Percentiles rank a stretch among this genome's conserved stretches.
These are phyloP conservation scores for Rosa rugosa DNA, from an alignment of 306 rosid genomes.

Conservation along the genomic window DNA sequence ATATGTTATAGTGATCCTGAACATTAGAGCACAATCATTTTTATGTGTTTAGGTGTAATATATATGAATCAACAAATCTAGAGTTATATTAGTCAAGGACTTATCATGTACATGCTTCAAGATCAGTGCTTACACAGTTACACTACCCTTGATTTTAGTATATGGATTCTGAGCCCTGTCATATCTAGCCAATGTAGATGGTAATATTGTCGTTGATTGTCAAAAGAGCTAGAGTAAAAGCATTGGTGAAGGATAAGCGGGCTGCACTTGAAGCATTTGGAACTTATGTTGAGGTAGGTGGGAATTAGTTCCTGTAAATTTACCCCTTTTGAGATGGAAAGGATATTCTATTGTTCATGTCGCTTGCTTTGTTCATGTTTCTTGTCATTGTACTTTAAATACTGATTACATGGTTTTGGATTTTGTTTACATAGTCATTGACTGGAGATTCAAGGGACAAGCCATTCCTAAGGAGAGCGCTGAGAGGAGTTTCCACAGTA, in stretches of 20 bases:
- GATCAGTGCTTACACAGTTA: not conserved
- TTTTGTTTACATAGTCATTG: slow-evolving; percentile 54
- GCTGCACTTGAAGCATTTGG: slow-evolving; percentile 95
- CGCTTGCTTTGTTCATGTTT: slow-evolving; percentile 5
- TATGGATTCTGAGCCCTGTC: slow-evolving; percentile 33
- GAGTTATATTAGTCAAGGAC: not conserved
- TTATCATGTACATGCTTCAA: not conserved
- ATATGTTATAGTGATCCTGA: too few species aligned
- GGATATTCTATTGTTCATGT: not conserved
- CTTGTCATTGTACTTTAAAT: slow-evolving; percentile 5
- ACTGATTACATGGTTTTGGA: slow-evolving; percentile 29
- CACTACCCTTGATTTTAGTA: slow-evolving; percentile 13
- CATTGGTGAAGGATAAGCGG: slow-evolving; percentile 81
- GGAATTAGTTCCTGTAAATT: not conserved
- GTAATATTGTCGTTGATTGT: slow-evolving; percentile 86
- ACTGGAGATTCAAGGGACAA: slow-evolving; percentile 66
- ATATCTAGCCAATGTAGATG: slow-evolving; percentile 66
- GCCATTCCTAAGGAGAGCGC: slow-evolving; percentile 63
- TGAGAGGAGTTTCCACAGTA: slow-evolving; percentile 77
- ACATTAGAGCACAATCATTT: too few species aligned
- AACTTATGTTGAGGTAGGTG: slow-evolving; percentile 80
- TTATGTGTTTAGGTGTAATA: not conserved
- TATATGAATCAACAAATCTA: not conserved
- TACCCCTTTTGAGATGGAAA: not conserved
- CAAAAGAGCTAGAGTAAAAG: slow-evolving; percentile 68